Conservation (phyloP, 306 rosid genomes). For the Cucurbita moschata region DNA sequence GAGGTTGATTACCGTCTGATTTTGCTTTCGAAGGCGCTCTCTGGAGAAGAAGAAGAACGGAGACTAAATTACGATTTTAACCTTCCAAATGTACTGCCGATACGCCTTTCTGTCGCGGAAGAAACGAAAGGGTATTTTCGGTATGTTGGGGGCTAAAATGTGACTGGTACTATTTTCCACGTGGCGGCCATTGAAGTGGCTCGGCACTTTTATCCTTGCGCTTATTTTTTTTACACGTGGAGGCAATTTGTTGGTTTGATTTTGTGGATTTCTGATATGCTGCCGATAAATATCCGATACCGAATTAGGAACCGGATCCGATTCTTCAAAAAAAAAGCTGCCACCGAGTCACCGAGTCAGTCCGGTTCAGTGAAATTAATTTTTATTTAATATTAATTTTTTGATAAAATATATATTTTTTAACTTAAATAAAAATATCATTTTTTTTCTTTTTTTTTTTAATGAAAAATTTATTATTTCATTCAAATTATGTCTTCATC, state of each 20-base stretch:
- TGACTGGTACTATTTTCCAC: neutral
- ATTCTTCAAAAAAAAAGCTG: no score
- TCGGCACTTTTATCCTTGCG: neutral
- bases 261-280: neutral
- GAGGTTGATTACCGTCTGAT: conserved; percentile 34
- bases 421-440: no score
- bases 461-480: no score
- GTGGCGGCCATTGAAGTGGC: neutral
- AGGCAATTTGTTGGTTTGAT: neutral
- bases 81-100: neutral
- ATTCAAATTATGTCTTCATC: no score
- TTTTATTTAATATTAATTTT: no score
- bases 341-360: no score
- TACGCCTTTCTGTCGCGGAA: no score
- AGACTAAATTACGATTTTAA: neutral
- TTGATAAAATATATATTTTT: no score
- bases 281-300: neutral
- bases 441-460: no score
- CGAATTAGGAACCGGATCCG: no score
- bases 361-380: no score
- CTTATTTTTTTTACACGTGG: neutral
- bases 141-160: neutral
- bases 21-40: conserved; percentile 2
- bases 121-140: neutral
- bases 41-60: neutral